phyloP scores from a whole-genome alignment of 2,329 filamentous ascomycete species.

The Colletotrichum siamense region DNA sequence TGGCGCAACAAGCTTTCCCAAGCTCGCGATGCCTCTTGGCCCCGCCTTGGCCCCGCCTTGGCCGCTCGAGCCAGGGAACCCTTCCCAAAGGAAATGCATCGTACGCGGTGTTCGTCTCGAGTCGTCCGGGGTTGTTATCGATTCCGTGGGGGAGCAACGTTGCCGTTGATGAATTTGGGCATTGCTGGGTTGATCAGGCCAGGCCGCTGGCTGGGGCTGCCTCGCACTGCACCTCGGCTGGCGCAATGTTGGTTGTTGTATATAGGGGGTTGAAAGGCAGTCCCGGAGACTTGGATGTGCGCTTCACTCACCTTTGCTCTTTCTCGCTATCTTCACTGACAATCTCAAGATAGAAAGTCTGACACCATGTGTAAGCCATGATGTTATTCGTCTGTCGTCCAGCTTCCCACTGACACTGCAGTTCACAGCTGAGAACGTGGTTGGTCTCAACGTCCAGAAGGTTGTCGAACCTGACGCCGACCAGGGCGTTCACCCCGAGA shows the following conservation, averaged over 20 bases:
- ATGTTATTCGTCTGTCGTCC: no score
- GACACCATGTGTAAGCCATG: conserved; percentile 5
- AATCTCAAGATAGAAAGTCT: background rate
- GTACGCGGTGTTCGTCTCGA: background rate
- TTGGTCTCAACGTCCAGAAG: conserved; percentile 5
- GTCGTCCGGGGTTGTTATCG: background rate
- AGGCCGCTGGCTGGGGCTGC: background rate
- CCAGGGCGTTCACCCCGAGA: background rate
- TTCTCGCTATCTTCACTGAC: background rate
- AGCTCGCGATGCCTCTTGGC: conserved; percentile 15
- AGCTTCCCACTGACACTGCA: background rate
- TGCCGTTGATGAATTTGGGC: background rate
- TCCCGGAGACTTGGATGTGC: background rate
- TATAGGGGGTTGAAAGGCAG: background rate
- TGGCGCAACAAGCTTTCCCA: conserved; percentile 18
- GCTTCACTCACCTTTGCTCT: background rate
- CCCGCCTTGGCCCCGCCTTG: conserved; percentile 16
- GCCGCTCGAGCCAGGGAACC: background rate
- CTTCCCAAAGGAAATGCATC: background rate
- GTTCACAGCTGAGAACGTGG: conserved; percentile 8
- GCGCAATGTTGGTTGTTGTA: background rate
- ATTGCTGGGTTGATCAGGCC: background rate
- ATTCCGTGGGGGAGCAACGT: background rate
- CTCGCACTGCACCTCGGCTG: background rate
- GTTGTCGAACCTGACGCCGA: conserved; percentile 8